These are phyloP conservation scores for Phylloporus gajari DNA, from an alignment of 1,284 basidiomycete genomes.

Conservation along the genomic window DNA sequence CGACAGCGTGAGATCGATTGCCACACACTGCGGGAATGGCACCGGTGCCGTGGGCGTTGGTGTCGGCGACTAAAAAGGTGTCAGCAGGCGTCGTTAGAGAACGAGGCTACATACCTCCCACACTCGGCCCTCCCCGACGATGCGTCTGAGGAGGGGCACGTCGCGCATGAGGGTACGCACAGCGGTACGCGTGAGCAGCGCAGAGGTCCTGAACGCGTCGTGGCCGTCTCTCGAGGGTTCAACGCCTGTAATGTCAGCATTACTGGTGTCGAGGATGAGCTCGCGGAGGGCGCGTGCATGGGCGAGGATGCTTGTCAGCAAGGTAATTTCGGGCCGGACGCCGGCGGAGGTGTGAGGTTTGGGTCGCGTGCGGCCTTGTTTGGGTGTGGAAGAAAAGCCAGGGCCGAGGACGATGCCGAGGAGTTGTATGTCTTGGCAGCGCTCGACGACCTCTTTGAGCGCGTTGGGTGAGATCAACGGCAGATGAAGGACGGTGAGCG, in stretches of 20 bases:
- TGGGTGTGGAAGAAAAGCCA: too few relatives aligned
- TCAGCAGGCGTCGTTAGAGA: not conserved
- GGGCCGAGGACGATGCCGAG: too few relatives aligned
- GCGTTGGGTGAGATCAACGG: too few relatives aligned
- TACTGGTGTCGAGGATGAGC: constrained; percentile 1
- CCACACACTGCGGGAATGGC: constrained; percentile 13
- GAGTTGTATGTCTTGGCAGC: too few relatives aligned
- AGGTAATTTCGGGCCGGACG: constrained; percentile 27
- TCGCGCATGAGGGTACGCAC: constrained; percentile 40
- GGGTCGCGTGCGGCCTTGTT: not conserved
- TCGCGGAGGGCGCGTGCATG: too few relatives aligned
- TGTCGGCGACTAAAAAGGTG: constrained; percentile 25
- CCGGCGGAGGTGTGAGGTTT: not conserved
- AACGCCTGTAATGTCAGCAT: not conserved
- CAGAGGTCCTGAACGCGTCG: not conserved
- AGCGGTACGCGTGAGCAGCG: constrained; percentile 26
- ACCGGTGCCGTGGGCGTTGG: constrained; percentile 20
- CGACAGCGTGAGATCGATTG: constrained; percentile 29
- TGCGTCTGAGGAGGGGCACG: constrained; percentile 42
- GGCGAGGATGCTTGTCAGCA: constrained; percentile 26
- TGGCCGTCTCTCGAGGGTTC: constrained; percentile 3
- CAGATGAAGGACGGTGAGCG: too few relatives aligned
- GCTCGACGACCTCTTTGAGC: too few relatives aligned
- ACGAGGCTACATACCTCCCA: constrained; percentile 62
- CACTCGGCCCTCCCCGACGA: constrained; percentile 63